A percentile compares a stretch with the other conserved stretches of the same genome.
phyloP scores from a whole-genome alignment of 495 filamentous ascomycete species.

The Podospora sp. region DNA sequence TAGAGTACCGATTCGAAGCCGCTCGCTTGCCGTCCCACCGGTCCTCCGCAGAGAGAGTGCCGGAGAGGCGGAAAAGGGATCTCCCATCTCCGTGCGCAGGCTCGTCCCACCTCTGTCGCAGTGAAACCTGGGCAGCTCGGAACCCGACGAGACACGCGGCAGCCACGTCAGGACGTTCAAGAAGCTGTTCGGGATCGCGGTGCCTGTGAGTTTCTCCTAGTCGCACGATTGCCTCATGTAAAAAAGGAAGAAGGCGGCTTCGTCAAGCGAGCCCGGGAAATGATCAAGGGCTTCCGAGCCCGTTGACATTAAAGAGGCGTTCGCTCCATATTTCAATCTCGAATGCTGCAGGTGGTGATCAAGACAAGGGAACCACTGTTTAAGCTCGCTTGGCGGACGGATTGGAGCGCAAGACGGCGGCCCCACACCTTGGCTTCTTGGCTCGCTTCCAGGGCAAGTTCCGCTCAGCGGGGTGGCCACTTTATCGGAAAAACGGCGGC shows the following conservation, averaged over 20 bases:
- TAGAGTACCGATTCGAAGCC: constrained; percentile 7
- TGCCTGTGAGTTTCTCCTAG: not conserved
- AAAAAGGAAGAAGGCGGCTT: not conserved
- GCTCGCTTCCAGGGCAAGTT: not conserved
- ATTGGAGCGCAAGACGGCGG: not conserved
- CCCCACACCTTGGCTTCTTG: not conserved
- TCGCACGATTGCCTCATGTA: not conserved
- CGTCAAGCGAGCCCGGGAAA: not conserved
- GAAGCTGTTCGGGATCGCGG: not conserved
- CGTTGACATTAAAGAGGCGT: not conserved
- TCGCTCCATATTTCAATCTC: not conserved
- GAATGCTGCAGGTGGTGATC: not conserved
- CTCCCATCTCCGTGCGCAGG: not conserved
- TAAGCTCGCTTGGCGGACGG: not conserved
- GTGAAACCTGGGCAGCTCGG: not conserved
- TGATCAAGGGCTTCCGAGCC: not conserved
- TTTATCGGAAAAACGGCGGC: not conserved
- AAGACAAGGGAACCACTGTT: not conserved
- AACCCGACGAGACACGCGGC: not conserved
- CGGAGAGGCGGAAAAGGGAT: not conserved
- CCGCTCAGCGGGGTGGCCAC: not conserved
- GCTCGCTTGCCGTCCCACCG: not conserved
- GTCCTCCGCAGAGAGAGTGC: not conserved
- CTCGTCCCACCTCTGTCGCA: not conserved
- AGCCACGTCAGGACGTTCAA: not conserved